These are phyloP conservation scores for Fusarium sp. DNA, from an alignment of 2,329 filamentous ascomycete genomes.

Conservation along the genomic window DNA sequence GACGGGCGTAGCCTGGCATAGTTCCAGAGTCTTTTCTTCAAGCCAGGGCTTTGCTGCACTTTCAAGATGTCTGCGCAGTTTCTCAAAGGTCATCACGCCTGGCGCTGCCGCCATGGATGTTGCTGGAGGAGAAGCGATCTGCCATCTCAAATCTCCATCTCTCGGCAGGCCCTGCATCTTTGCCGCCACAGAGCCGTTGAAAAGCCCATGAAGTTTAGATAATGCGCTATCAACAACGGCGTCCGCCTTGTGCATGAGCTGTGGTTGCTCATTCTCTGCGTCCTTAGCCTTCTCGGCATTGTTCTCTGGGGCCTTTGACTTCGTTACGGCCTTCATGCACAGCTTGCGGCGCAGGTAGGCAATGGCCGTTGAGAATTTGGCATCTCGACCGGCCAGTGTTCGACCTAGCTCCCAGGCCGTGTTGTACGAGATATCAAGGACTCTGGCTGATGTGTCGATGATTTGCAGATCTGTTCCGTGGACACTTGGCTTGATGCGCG, in stretches of 20 bases:
- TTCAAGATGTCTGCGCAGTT: not conserved
- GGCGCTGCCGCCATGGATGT: not conserved
- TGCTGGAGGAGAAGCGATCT: not conserved
- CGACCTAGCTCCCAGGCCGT: not conserved
- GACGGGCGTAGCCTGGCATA: accelerated
- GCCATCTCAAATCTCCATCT: not conserved
- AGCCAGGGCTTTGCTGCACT: not conserved
- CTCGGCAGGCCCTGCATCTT: not conserved
- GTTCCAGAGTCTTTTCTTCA: not conserved
- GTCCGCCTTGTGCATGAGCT: not conserved
- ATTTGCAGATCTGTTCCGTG: not conserved
- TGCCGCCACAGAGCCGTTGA: not conserved
- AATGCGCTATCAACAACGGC: not conserved
- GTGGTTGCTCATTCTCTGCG: not conserved
- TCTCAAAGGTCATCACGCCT: not conserved
- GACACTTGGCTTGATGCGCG: not conserved
- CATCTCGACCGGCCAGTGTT: not conserved
- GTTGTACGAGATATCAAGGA: not conserved
- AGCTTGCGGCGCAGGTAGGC: not conserved
- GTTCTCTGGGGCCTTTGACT: not conserved
- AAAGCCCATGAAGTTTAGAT: not conserved
- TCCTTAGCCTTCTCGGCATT: not conserved
- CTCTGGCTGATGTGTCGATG: not conserved
- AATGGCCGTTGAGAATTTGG: not conserved
- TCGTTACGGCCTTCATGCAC: not conserved